Conservation (phyloP, 1,284 basidiomycete species). For the Pseudozyma hubeiensis region DNA sequence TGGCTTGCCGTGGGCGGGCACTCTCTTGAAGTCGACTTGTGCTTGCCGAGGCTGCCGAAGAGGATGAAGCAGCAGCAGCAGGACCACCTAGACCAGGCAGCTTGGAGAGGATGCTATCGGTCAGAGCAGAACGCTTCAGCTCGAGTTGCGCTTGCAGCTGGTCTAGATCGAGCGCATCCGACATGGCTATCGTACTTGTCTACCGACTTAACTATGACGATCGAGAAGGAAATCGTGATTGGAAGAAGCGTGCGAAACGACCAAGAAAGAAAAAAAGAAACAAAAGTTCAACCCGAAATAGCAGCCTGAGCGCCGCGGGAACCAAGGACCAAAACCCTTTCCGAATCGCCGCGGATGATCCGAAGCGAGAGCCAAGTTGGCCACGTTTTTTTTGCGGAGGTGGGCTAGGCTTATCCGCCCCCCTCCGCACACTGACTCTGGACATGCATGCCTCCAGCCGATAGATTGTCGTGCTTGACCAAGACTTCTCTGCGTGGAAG, state of each 20-base stretch:
- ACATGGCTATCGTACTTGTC: constrained; percentile 9
- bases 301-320: constrained; percentile 2
- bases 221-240: not conserved
- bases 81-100: constrained; percentile 25
- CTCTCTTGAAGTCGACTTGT: constrained; percentile 1
- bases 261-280: not conserved
- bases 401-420: too few species aligned
- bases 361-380: not conserved
- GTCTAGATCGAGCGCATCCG: constrained; percentile 47
- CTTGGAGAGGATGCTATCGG: constrained; percentile 59
- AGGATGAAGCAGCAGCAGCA: constrained; percentile 16
- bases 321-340: not conserved
- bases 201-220: not conserved
- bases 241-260: not conserved
- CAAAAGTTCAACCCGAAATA: not conserved
- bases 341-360: constrained; percentile 14
- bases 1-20: constrained; percentile 44
- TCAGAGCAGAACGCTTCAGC: constrained; percentile 55
- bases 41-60: constrained; percentile 4
- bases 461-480: not conserved
- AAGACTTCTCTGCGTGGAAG: too few species aligned
- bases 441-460: not conserved
- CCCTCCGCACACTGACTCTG: too few species aligned
- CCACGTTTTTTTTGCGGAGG: not conserved
- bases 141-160: constrained; percentile 63